These are phyloP conservation scores for Teratosphaeria epicoccoides DNA, from an alignment of 2,329 filamentous ascomycete genomes.

Conservation along the genomic window DNA sequence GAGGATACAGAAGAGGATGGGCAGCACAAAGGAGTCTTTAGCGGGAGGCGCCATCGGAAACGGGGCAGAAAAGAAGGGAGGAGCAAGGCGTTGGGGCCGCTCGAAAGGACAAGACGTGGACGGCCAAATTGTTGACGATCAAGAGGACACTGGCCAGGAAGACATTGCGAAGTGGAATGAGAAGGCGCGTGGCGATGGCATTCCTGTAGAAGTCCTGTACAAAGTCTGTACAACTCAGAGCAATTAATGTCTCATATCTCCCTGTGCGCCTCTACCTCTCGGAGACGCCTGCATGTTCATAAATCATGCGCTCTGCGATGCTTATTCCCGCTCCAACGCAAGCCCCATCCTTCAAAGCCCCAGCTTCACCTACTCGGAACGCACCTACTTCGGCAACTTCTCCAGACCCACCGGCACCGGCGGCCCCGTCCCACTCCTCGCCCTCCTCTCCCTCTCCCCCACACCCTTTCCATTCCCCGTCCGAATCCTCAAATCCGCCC, in stretches of 20 bases:
- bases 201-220: neutral
- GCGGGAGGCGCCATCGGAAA: neutral
- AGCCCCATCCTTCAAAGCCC: neutral
- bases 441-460: conserved; percentile 48
- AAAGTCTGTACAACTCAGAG: neutral
- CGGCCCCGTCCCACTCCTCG: conserved; percentile 52
- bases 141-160: neutral
- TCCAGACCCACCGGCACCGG: conserved; percentile 14
- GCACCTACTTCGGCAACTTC: neutral
- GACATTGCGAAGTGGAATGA: neutral
- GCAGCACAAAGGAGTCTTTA: neutral
- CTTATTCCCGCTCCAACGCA: neutral
- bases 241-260: neutral
- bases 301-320: neutral
- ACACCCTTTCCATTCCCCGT: conserved; percentile 35
- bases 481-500: conserved; percentile 42
- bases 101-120: neutral
- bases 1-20: neutral
- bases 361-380: neutral
- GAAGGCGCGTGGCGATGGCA: neutral
- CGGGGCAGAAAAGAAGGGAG: neutral
- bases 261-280: neutral
- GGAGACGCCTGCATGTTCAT: neutral
- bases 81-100: neutral
- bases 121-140: neutral